Conservation (phyloP, 2,329 filamentous ascomycete genomes). For the Botryosphaeria agaves region DNA sequence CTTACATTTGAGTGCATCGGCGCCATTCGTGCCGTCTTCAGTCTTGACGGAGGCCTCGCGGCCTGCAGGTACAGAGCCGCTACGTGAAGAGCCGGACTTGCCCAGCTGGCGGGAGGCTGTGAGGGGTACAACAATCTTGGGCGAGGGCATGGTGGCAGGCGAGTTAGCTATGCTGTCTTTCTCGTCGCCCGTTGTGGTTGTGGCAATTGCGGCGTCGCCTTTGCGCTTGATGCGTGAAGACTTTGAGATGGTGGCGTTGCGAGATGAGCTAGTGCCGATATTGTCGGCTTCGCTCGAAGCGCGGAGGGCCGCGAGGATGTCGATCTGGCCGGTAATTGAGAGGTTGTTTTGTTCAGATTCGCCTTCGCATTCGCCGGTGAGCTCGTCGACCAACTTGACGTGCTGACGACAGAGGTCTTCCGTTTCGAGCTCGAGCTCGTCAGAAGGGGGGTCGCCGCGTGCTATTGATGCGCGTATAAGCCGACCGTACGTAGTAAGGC, state of each 20-base stretch:
- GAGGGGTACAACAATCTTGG: constrained; percentile 6
- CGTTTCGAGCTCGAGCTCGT: constrained; percentile 25
- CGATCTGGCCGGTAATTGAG: constrained; percentile 21
- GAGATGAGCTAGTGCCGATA: constrained; percentile 11
- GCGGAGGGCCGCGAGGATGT: constrained; percentile 28
- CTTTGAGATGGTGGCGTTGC: constrained; percentile 3
- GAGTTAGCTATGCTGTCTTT: too few relatives aligned
- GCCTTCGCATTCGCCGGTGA: constrained; percentile 24
- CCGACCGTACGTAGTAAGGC: too few relatives aligned
- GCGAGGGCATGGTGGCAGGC: too few relatives aligned
- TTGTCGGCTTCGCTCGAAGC: constrained; percentile 25
- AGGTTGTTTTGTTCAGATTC: constrained; percentile 24
- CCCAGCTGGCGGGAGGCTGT: constrained; percentile 13
- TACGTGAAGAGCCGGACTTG: constrained; percentile 19
- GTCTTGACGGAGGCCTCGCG: constrained; percentile 33
- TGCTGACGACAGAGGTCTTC: constrained; percentile 29
- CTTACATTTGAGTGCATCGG: constrained; percentile 26
- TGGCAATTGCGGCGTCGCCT: too few relatives aligned
- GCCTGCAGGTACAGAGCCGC: constrained; percentile 25
- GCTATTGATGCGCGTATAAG: too few relatives aligned
- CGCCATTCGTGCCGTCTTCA: constrained; percentile 27
- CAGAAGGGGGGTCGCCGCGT: too few relatives aligned
- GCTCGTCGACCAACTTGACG: constrained; percentile 28
- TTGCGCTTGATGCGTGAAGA: too few relatives aligned
- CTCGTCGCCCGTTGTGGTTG: too few relatives aligned